Percentiles rank a stretch among this genome's conserved stretches.
Evolutionary conservation across 805 yeast species (phyloP).

Genomic region (baker's yeast (Saccharomyces cerevisiae)): DNA sequence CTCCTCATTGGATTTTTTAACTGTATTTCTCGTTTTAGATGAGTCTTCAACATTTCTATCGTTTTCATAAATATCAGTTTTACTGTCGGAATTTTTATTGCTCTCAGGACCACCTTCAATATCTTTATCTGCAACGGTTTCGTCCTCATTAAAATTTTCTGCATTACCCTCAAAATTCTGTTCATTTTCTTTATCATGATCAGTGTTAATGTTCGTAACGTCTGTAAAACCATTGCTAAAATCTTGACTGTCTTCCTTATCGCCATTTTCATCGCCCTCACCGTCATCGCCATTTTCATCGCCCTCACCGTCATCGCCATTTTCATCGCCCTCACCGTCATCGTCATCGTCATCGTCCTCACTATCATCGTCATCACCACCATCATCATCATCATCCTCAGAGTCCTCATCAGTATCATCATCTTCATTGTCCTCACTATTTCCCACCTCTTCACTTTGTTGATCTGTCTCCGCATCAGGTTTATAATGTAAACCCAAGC

Average conservation of each 20-base stretch:
- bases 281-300: not conserved
- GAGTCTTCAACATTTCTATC: not conserved
- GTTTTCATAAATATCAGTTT: not conserved
- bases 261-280: not conserved
- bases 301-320: not conserved
- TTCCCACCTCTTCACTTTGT: not conserved
- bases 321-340: not conserved
- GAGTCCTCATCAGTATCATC: conserved; percentile 1
- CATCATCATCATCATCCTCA: not conserved
- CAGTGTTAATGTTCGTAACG: not conserved
- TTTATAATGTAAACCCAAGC: conserved; percentile 16
- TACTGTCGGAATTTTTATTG: not conserved
- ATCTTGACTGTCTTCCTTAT: too few species aligned
- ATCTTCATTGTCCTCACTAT: conserved; percentile 1
- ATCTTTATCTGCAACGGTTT: not conserved
- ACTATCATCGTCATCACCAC: not conserved
- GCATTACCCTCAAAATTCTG: not conserved
- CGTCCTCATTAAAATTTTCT: not conserved
- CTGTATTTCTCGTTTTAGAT: not conserved
- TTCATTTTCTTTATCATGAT: not conserved
- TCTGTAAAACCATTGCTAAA: not conserved
- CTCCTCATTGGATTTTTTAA: not conserved
- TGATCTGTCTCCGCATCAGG: not conserved
- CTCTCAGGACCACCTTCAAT: not conserved
- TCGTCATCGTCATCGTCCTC: not conserved